Conservation (phyloP, 2,329 filamentous ascomycete species). For the Neofusicoccum laricinum region DNA sequence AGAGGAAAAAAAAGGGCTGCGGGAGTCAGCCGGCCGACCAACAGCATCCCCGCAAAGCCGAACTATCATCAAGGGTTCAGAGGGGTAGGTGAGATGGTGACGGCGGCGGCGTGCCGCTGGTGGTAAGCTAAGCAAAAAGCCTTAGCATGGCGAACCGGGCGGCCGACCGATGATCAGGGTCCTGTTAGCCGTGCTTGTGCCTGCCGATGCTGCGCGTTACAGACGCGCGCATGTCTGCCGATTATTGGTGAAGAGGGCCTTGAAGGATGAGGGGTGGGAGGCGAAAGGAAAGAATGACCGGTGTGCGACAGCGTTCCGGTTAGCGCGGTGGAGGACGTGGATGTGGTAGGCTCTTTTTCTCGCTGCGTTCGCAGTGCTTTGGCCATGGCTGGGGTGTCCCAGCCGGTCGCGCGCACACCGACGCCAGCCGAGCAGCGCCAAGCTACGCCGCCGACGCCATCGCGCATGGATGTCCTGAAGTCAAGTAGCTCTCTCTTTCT, state of each 20-base stretch:
- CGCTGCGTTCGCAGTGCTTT: too few species aligned
- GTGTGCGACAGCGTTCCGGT: not conserved
- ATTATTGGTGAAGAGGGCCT: too few species aligned
- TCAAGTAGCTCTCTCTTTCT: not conserved
- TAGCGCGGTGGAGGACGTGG: not conserved
- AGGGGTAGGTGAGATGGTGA: too few species aligned
- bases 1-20: too few species aligned
- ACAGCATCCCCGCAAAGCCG: too few species aligned
- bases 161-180: not conserved
- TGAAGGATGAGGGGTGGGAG: too few species aligned
- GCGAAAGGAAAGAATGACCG: too few species aligned
- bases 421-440: slow-evolving; percentile 12
- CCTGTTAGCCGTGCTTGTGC: not conserved
- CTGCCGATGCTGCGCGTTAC: not conserved
- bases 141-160: not conserved
- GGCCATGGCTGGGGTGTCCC: not conserved
- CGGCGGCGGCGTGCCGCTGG: too few species aligned
- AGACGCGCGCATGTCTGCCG: too few species aligned
- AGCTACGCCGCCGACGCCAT: slow-evolving; percentile 10
- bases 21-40: too few species aligned
- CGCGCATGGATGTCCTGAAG: not conserved
- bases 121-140: not conserved
- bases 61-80: too few species aligned
- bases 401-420: not conserved
- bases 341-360: too few species aligned